phyloP scores from a whole-genome alignment of 352 stramenopile species.

The Phytopythium chamaehyphon region DNA sequence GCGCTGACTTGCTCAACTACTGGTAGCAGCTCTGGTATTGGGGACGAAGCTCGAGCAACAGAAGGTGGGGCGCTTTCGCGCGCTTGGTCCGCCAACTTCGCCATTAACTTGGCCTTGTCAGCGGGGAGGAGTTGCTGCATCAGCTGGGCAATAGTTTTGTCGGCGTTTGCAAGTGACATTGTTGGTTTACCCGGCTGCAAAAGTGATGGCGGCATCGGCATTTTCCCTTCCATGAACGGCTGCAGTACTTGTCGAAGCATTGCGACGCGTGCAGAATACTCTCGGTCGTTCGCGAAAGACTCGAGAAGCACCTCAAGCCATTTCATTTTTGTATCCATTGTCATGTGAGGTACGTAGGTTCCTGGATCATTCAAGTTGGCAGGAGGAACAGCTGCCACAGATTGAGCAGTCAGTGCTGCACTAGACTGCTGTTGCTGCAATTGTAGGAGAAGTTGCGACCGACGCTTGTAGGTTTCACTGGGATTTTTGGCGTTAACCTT shows the following conservation, averaged over 20 bases:
- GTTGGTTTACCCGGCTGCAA: constrained; percentile 6
- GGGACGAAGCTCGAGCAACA: constrained; percentile 30
- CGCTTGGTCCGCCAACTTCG: constrained; percentile 12
- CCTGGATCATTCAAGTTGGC: constrained; percentile 32
- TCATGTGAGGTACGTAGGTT: constrained; percentile 27
- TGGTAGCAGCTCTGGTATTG: constrained; percentile 17
- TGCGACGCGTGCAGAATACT: constrained; percentile 35
- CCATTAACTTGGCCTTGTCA: constrained; percentile 25
- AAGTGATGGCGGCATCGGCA: constrained; percentile 4
- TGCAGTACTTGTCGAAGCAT: constrained; percentile 45
- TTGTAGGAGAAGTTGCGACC: constrained; percentile 14
- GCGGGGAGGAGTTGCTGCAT: constrained; percentile 20
- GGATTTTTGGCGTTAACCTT: constrained; percentile 43
- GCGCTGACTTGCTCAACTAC: constrained; percentile 4
- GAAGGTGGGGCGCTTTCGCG: constrained; percentile 1
- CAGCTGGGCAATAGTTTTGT: constrained; percentile 22
- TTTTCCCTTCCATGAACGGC: constrained; percentile 43
- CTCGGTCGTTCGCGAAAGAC: constrained; percentile 30
- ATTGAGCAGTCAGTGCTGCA: background rate
- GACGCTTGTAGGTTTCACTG: constrained; percentile 33
- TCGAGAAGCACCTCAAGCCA: constrained; percentile 56
- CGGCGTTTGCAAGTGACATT: constrained; percentile 10
- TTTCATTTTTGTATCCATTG: constrained; percentile 49
- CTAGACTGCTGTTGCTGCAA: constrained; percentile 10
- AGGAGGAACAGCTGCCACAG: constrained; percentile 3